phyloP scores from a whole-genome alignment of 768 basidiomycete genomes.

The Lepiota brunneoincarnata region DNA sequence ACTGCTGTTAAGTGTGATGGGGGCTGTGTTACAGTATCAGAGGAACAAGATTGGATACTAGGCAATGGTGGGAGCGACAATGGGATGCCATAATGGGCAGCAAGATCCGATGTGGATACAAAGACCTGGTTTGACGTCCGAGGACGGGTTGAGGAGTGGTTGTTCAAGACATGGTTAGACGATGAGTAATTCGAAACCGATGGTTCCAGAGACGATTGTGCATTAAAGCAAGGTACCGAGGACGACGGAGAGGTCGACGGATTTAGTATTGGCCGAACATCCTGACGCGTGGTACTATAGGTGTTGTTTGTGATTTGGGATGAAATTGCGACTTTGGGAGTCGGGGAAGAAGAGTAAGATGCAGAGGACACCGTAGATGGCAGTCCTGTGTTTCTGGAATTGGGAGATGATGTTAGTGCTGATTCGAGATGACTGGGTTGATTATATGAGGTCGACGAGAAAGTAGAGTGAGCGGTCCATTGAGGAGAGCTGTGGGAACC shows the following conservation, averaged over 20 bases:
- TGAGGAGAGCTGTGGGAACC: slow-evolving; percentile 18
- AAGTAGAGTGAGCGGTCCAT: slow-evolving; percentile 20
- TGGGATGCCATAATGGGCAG: slow-evolving; percentile 79
- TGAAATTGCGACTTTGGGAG: slow-evolving; percentile 50
- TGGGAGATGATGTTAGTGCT: slow-evolving; percentile 49
- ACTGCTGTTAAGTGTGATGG: slow-evolving; percentile 27
- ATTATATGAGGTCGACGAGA: slow-evolving; percentile 15
- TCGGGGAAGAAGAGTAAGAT: slow-evolving; percentile 20
- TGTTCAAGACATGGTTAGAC: slow-evolving; percentile 60
- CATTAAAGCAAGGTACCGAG: slow-evolving; percentile 34
- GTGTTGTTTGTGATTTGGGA: slow-evolving; percentile 32
- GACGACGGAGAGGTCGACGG: slow-evolving; percentile 35
- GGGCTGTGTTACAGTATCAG: slow-evolving; percentile 36
- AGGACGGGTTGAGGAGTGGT: slow-evolving; percentile 48
- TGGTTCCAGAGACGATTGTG: slow-evolving; percentile 51
- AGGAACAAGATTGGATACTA: slow-evolving; percentile 50
- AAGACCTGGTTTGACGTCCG: slow-evolving; percentile 68
- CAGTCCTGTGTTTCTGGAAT: slow-evolving; percentile 55
- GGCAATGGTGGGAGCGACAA: slow-evolving; percentile 68
- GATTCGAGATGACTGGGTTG: slow-evolving; percentile 32
- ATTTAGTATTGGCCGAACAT: slow-evolving; percentile 47
- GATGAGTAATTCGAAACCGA: slow-evolving; percentile 48
- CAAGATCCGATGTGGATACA: slow-evolving; percentile 61
- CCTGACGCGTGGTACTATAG: slow-evolving; percentile 39
- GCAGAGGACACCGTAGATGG: slow-evolving; percentile 45